Conservation (phyloP, 345 rosid species). For the Linum usitatissimum region DNA sequence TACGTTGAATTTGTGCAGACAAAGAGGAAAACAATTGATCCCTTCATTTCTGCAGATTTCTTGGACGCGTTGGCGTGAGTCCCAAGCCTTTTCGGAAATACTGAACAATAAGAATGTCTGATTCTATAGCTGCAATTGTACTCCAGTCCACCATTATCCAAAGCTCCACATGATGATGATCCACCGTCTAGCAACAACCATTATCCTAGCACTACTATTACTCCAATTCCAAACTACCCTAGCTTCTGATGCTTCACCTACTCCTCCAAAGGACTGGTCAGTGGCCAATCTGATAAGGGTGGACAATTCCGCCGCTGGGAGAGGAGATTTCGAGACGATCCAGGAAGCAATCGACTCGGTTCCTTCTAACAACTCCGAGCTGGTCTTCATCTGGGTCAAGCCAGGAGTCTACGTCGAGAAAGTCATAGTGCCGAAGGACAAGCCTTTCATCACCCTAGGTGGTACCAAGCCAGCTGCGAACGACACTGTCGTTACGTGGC, state of each 20-base stretch:
- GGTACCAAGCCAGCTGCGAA: slow-evolving; percentile 34
- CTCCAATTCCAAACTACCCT: background rate
- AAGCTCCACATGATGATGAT: too few species aligned
- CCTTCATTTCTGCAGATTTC: too few species aligned
- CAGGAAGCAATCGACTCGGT: slow-evolving; percentile 63
- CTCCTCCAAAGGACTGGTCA: slow-evolving; percentile 17
- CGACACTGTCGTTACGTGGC: slow-evolving; percentile 36
- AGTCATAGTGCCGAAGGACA: slow-evolving; percentile 47
- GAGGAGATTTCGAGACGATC: slow-evolving; percentile 51
- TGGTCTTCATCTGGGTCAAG: slow-evolving; percentile 45
- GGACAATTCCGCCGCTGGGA: slow-evolving; percentile 41
- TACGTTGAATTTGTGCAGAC: too few species aligned
- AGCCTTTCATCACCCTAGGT: slow-evolving; percentile 64
- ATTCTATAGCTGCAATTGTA: too few species aligned
- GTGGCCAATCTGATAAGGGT: slow-evolving; percentile 42
- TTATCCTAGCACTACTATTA: too few species aligned
- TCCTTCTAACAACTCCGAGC: slow-evolving; percentile 36
- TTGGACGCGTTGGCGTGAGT: too few species aligned
- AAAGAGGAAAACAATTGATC: too few species aligned
- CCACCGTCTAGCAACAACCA: too few species aligned
- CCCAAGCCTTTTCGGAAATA: too few species aligned
- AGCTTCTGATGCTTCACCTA: background rate
- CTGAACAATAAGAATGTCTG: too few species aligned
- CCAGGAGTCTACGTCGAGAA: slow-evolving; percentile 61
- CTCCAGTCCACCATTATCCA: too few species aligned